Conservation (phyloP, 192 early-diverging fungal genomes). For the Phycomyces blakesleeanus region DNA sequence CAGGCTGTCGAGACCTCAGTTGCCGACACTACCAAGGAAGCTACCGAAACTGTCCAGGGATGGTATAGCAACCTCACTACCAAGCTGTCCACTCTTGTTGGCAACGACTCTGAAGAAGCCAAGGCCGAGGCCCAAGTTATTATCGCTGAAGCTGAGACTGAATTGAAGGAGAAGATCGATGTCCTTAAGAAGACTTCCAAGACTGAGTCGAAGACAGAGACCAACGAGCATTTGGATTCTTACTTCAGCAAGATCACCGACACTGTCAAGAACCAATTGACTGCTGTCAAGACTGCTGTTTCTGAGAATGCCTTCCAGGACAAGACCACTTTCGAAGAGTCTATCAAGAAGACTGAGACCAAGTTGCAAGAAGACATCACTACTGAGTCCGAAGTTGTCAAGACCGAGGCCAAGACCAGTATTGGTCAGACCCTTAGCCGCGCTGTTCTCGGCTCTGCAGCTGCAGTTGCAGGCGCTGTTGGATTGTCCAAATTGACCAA, state of each 20-base stretch:
- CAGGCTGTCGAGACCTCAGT: slow-evolving; percentile 5
- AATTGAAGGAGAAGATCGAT: slow-evolving; percentile 11
- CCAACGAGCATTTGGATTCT: slow-evolving; percentile 4
- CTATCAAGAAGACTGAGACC: background rate
- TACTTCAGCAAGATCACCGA: slow-evolving; percentile 16
- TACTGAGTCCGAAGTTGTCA: slow-evolving; percentile 5
- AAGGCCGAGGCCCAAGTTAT: slow-evolving; percentile 5
- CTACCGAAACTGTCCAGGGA: slow-evolving; percentile 6
- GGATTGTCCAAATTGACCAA: background rate
- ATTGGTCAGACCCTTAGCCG: no score
- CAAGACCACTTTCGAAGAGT: background rate
- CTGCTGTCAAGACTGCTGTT: slow-evolving; percentile 8
- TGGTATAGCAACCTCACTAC: background rate
- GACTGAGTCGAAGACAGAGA: background rate
- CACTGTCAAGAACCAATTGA: slow-evolving; percentile 11
- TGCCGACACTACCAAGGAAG: background rate
- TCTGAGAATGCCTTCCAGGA: slow-evolving; percentile 1
- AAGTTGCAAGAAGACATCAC: slow-evolving; percentile 7
- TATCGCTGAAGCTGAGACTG: slow-evolving; percentile 9
- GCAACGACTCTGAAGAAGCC: slow-evolving; percentile 4
- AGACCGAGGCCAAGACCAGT: background rate
- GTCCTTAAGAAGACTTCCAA: background rate
- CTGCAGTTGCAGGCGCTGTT: background rate
- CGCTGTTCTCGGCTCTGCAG: no score
- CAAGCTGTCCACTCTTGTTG: background rate